Conservation (phyloP, 352 stramenopile genomes). For the Globisporangium irregulare region DNA sequence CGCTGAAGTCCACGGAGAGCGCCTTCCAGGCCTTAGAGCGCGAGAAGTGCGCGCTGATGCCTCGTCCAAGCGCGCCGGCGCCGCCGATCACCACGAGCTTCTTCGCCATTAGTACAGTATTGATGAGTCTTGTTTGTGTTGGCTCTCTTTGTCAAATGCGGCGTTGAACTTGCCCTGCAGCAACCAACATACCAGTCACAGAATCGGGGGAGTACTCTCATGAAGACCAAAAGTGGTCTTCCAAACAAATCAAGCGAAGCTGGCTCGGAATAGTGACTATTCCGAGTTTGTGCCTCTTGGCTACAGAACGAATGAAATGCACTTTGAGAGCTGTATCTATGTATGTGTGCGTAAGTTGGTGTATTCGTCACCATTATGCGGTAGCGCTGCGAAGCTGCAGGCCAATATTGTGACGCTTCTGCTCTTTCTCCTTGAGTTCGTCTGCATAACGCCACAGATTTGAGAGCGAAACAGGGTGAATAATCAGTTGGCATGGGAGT, state of each 20-base stretch:
- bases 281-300: too few species aligned
- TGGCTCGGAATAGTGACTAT: background rate
- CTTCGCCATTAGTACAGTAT: conserved; percentile 31
- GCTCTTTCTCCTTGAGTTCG: conserved; percentile 66
- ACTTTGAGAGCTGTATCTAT: too few species aligned
- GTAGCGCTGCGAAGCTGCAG: conserved; percentile 36
- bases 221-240: background rate
- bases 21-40: conserved; percentile 55
- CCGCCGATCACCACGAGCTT: conserved; percentile 76
- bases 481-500: background rate
- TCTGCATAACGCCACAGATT: conserved; percentile 23
- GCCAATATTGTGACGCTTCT: conserved; percentile 50
- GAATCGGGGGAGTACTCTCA: background rate
- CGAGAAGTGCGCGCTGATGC: conserved; percentile 57
- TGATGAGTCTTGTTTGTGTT: background rate
- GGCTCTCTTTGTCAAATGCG: background rate
- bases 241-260: background rate
- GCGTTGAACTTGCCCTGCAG: conserved; percentile 1
- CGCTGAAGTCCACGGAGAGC: conserved; percentile 67
- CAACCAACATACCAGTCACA: background rate
- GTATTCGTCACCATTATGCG: background rate
- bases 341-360: background rate
- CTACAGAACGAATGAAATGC: too few species aligned
- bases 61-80: conserved; percentile 67
- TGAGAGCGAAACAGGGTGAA: background rate